Conservation (phyloP, 1,139 yeast genomes). For the Sugiyamaella novakii region DNA sequence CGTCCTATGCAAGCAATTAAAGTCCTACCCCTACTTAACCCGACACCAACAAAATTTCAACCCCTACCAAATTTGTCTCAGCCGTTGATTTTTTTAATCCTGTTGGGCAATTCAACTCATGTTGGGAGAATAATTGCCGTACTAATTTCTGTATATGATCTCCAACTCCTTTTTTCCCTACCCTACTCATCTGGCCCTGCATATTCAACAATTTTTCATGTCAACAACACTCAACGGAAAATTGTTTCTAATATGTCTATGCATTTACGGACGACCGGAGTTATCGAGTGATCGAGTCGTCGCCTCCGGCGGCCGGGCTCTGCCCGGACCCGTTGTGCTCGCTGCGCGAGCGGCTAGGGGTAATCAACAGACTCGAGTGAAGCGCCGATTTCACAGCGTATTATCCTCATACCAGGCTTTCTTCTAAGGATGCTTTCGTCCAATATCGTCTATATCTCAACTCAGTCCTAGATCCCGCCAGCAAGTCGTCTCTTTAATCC, state of each 20-base stretch:
- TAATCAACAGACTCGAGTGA: no score
- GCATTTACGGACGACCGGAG: conserved; percentile 4
- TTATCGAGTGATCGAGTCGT: no score
- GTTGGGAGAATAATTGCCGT: conserved; percentile 9
- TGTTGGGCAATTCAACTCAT: conserved; percentile 1
- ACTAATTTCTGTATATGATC: neutral
- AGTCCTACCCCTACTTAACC: conserved; percentile 1
- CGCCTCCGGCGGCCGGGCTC: neutral
- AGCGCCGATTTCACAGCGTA: no score
- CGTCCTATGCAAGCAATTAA: no score
- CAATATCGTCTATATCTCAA: no score
- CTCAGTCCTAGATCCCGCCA: no score
- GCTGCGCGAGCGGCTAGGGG: neutral
- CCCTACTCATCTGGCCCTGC: neutral
- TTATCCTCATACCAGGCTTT: no score
- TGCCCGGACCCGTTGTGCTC: neutral
- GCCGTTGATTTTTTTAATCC: no score
- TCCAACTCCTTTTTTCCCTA: neutral
- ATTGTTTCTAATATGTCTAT: neutral
- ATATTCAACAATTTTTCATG: conserved; percentile 4
- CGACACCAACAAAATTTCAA: neutral
- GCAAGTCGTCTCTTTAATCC: no score
- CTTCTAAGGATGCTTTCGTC: no score
- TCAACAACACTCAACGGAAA: conserved; percentile 8
- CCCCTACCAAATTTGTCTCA: no score